phyloP scores from a whole-genome alignment of 371 early-diverging fungal species.

The Mycotypha africana region DNA sequence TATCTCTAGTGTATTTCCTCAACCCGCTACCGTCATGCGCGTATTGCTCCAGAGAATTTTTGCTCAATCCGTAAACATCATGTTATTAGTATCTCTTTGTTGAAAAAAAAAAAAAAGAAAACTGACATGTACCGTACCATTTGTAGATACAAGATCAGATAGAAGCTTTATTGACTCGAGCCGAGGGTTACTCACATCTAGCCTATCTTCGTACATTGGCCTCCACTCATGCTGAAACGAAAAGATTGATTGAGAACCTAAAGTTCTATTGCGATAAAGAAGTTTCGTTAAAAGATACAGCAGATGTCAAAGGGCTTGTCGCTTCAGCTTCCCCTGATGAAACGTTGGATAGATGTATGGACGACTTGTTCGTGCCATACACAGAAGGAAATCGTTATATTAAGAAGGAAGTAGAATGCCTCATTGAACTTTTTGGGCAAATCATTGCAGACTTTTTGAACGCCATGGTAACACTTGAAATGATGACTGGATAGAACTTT shows the following conservation, averaged over 20 bases:
- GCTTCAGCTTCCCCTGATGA: constrained; percentile 48
- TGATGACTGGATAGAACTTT: too few relatives aligned
- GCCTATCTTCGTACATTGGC: constrained; percentile 78
- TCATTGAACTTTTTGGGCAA: constrained; percentile 57
- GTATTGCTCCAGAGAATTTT: constrained; percentile 91
- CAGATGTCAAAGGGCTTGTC: constrained; percentile 26
- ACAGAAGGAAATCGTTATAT: constrained; percentile 87
- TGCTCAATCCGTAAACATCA: constrained; percentile 82
- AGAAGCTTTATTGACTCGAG: constrained; percentile 68
- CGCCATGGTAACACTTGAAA: constrained; percentile 45
- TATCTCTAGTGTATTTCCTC: constrained; percentile 91
- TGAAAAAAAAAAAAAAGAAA: not conserved
- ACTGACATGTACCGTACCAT: not conserved
- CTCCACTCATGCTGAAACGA: constrained; percentile 72
- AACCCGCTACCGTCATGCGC: constrained; percentile 86
- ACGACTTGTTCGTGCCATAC: constrained; percentile 93
- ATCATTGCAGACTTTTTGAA: constrained; percentile 42
- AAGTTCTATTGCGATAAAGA: constrained; percentile 57
- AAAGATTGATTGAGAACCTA: constrained; percentile 69
- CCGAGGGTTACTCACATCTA: constrained; percentile 64
- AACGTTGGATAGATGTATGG: constrained; percentile 82
- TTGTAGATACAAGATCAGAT: constrained; percentile 80
- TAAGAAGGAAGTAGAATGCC: constrained; percentile 64
- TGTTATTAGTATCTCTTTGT: too few relatives aligned
- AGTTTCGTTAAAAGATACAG: constrained; percentile 23